phyloP scores from a whole-genome alignment of 2,329 filamentous ascomycete genomes.

The Thelonectria rubi region DNA sequence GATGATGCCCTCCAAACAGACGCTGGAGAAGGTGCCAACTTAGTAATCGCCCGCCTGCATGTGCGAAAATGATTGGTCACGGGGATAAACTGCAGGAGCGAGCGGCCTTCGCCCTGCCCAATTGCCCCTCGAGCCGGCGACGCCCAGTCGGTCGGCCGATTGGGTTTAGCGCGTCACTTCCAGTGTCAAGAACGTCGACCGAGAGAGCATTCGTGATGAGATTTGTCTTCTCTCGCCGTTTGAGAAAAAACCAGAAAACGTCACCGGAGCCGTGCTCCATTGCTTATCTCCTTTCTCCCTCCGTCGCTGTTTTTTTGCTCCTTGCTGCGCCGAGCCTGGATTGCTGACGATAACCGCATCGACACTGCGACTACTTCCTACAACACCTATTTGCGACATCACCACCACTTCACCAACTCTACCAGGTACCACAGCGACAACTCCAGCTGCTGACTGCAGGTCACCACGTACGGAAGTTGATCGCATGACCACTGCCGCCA shows the following conservation, averaged over 20 bases:
- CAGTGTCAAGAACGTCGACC: constrained; percentile 41
- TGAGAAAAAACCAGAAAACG: constrained; percentile 6
- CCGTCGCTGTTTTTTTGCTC: neutral
- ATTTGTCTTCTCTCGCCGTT: constrained; percentile 17
- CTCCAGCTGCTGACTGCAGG: neutral
- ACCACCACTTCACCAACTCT: neutral
- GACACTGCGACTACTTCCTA: neutral
- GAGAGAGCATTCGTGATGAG: constrained; percentile 34
- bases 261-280: constrained; percentile 2
- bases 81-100: neutral
- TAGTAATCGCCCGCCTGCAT: constrained; percentile 26
- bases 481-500: constrained; percentile 13
- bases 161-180: constrained; percentile 36
- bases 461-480: constrained; percentile 9
- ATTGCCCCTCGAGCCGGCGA: constrained; percentile 1
- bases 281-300: neutral
- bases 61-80: constrained; percentile 38
- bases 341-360: constrained; percentile 5
- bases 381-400: neutral
- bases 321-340: neutral
- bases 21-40: constrained; percentile 26
- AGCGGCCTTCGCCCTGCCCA: neutral
- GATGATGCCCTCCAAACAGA: neutral
- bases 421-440: constrained; percentile 4
- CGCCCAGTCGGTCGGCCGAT: constrained; percentile 39